Conservation (phyloP, 208 protist species). For the Acanthamoeba royreba region DNA sequence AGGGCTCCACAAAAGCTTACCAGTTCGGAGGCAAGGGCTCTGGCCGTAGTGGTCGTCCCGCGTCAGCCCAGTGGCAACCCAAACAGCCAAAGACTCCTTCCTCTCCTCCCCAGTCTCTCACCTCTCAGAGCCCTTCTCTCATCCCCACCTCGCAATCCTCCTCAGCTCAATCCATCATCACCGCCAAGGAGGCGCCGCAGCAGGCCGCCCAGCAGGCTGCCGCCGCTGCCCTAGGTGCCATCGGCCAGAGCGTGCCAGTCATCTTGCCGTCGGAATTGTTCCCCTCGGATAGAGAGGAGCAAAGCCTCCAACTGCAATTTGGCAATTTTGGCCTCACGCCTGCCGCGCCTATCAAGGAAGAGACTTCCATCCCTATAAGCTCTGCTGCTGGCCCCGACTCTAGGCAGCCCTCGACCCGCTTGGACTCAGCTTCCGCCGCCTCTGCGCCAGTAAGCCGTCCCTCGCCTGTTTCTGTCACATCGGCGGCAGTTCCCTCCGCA, state of each 20-base stretch:
- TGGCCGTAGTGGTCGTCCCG: background rate
- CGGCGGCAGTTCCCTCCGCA: background rate
- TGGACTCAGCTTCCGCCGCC: background rate
- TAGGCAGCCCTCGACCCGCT: background rate
- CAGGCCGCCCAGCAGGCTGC: background rate
- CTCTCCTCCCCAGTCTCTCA: background rate
- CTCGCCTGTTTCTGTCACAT: background rate
- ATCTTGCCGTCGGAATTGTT: background rate
- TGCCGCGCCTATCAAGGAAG: background rate
- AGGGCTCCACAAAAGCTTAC: background rate
- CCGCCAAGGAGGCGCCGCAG: background rate
- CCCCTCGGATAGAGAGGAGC: background rate
- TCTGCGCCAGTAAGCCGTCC: background rate
- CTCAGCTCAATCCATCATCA: background rate
- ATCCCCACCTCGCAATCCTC: background rate
- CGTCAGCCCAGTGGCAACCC: background rate
- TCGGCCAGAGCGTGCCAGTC: background rate
- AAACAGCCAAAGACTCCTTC: background rate
- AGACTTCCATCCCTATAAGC: background rate
- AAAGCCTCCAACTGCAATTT: background rate
- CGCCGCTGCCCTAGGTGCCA: background rate
- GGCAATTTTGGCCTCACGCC: background rate
- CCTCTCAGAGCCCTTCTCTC: background rate
- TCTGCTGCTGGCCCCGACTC: background rate
- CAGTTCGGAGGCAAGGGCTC: background rate